phyloP scores from a whole-genome alignment of 371 early-diverging fungal species.

The Zychaea mexicana region DNA sequence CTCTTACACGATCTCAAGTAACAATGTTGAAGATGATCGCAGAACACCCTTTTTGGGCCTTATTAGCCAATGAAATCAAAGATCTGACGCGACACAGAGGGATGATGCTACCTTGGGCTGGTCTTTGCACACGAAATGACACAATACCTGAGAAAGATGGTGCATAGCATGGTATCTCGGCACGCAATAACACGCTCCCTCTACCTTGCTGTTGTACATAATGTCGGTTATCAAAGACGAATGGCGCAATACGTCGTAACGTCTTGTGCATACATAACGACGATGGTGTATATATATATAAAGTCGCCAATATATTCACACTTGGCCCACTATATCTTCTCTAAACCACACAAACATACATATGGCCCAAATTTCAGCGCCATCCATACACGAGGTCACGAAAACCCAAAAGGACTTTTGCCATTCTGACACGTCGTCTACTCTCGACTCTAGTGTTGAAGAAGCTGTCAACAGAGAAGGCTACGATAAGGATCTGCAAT shows the following conservation, averaged over 20 bases:
- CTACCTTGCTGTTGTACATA: neutral
- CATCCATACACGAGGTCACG: neutral
- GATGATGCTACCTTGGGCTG: neutral
- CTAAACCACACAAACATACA: neutral
- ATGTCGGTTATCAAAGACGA: neutral
- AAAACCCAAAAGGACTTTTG: neutral
- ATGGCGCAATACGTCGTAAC: slow-evolving; percentile 3
- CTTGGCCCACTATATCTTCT: too few species aligned
- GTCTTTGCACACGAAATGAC: slow-evolving; percentile 8
- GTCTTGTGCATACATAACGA: neutral
- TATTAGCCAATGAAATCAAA: neutral
- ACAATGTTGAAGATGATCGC: too few species aligned
- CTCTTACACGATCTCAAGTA: too few species aligned
- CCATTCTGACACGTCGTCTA: neutral
- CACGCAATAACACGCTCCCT: slow-evolving; percentile 1
- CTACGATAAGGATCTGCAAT: slow-evolving; percentile 28
- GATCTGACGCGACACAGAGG: neutral
- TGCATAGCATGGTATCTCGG: neutral
- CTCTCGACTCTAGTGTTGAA: neutral
- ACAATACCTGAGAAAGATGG: neutral
- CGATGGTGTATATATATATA: neutral
- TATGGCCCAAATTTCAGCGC: neutral
- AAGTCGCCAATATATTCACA: neutral
- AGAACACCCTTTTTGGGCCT: neutral
- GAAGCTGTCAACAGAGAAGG: slow-evolving; percentile 6